Conservation (phyloP, 495 filamentous ascomycete species). For the Tuber indicum region DNA sequence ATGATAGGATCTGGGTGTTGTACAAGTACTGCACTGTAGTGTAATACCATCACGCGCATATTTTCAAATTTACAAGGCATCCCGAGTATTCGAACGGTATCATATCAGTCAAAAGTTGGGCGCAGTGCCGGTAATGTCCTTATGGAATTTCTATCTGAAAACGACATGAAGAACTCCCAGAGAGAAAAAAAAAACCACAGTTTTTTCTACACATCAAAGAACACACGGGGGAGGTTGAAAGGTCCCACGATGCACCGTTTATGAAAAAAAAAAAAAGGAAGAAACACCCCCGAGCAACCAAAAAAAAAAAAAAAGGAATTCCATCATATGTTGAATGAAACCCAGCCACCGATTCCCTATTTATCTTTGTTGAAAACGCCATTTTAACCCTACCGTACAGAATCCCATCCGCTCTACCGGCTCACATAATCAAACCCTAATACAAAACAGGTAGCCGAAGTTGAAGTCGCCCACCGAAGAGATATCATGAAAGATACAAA, state of each 20-base stretch:
- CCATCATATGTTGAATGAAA: constrained; percentile 39
- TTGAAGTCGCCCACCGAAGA: constrained; percentile 38
- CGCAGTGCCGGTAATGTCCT: background rate
- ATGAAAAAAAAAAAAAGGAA: constrained; percentile 7
- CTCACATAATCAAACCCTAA: constrained; percentile 23
- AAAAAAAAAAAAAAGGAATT: constrained; percentile 23
- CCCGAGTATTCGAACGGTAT: background rate
- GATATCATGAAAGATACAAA: constrained; percentile 22
- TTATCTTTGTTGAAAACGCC: constrained; percentile 42
- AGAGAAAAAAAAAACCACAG: background rate
- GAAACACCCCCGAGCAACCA: constrained; percentile 9
- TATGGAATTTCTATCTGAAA: background rate
- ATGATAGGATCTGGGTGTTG: background rate
- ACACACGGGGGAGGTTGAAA: constrained; percentile 39
- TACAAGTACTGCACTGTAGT: too few species aligned
- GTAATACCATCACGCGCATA: background rate
- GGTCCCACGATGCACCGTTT: constrained; percentile 32
- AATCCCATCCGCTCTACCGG: constrained; percentile 25
- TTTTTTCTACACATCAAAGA: constrained; percentile 25
- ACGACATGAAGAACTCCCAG: background rate
- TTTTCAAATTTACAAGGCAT: background rate
- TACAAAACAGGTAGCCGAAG: constrained; percentile 35
- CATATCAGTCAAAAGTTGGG: background rate
- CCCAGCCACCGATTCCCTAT: constrained; percentile 28
- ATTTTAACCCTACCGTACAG: constrained; percentile 28